Conservation (phyloP, 2,329 filamentous ascomycete species). For the Botrytis fragariae region DNA sequence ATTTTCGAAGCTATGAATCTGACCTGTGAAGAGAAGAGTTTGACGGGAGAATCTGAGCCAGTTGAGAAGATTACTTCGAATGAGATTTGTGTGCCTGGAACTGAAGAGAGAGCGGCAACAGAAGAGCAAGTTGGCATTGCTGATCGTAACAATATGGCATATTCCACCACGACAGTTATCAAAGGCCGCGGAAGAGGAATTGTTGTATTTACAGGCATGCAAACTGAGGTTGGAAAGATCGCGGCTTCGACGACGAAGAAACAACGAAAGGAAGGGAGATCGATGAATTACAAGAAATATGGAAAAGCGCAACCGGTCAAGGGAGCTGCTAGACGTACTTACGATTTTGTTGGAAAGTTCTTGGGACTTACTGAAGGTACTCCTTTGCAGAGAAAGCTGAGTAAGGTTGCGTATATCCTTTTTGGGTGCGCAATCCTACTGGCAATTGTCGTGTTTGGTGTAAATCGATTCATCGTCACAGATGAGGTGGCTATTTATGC, state of each 20-base stretch:
- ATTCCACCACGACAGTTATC: constrained; percentile 54
- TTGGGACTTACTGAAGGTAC: constrained; percentile 61
- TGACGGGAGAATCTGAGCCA: constrained; percentile 94
- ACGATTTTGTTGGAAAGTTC: constrained; percentile 52
- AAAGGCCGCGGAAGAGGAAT: constrained; percentile 55
- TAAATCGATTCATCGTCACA: constrained; percentile 42
- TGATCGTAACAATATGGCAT: constrained; percentile 55
- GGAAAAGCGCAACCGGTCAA: constrained; percentile 47
- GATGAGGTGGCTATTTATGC: constrained; percentile 37
- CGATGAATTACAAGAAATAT: constrained; percentile 46
- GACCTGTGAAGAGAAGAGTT: constrained; percentile 87
- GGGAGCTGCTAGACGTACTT: constrained; percentile 47
- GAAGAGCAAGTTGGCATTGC: constrained; percentile 46
- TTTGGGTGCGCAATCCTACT: constrained; percentile 54
- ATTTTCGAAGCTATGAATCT: constrained; percentile 56
- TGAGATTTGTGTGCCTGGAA: constrained; percentile 41
- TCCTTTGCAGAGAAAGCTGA: constrained; percentile 63
- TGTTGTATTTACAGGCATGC: constrained; percentile 53
- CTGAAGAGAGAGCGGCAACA: constrained; percentile 41
- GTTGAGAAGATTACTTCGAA: constrained; percentile 64
- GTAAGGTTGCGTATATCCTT: constrained; percentile 61
- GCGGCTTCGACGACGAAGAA: constrained; percentile 48
- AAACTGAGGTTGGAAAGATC: constrained; percentile 57
- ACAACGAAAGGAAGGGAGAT: constrained; percentile 53
- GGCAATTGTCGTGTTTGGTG: constrained; percentile 43